Base-by-base conservation (phyloP, 768 basidiomycete genomes). In the Hygrophoropsis aurantiaca region DNA sequence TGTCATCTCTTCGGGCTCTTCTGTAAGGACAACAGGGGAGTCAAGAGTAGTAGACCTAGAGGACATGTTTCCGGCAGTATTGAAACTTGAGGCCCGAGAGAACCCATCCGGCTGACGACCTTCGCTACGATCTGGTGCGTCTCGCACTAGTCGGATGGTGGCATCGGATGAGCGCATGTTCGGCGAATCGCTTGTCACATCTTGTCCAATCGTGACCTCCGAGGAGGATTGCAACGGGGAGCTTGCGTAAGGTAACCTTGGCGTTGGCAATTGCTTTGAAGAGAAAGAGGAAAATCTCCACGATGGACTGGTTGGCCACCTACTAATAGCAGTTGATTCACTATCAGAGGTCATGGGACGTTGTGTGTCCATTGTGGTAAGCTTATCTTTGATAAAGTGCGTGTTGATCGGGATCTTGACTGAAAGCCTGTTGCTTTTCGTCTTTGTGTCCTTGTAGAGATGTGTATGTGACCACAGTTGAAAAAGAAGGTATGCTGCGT, bases 391-490 rank as follows among this genome's bases (percentile, higher is more conserved):
- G 23, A 66, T 51, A 35, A 66, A 59, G 21, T 59, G 66, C 20
- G 61, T 38, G 40, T 61, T 49, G 24, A 61, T 59, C 20, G 61
- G 59, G 44, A 69, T 52, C 58, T 65, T 60, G 44, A 68, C 59
- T 15, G 72, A 62, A 2, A 71, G 45, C 32, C 61, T 68, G 32
- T 64, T 58, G 46, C 76, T 79, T 51, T 72, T 74, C 53, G 73
- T 72, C 57, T 75, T 71, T 11, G 61, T 58, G 37, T 76, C 78
- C 15, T 70, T 65, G 60, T 80, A 83, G 26, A 82, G 63, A 52
- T 79, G 67, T 46, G 67, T 68, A 58, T 81, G 80, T 3, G 79
- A 79, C 70, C 74, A 79, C 11, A 82, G 70, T 57, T 79, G 80
- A 57, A 81, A 80, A 42, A 80, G 58, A 26, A 81, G 67, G 55